Base-by-base conservation (phyloP, 2,329 filamentous ascomycete species). In the Raffaelea albimanens region DNA sequence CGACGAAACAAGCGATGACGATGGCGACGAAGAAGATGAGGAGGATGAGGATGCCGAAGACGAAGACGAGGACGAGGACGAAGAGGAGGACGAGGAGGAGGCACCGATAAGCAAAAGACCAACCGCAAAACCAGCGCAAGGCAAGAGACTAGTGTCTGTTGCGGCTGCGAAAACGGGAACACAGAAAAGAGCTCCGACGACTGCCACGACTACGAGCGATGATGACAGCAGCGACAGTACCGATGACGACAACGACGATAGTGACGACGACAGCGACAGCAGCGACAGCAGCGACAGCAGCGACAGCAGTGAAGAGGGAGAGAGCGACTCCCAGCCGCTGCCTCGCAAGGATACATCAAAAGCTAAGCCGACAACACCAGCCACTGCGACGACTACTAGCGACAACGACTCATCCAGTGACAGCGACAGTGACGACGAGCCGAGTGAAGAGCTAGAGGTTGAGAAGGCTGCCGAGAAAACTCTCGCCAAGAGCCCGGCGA, bases 251-350 rank as follows among this genome's bases (percentile, higher is more conserved):
- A 20, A 29, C 21, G 43, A 34, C 31, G 43, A 40, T 4, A 40
- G 34, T 25, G n/a, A 5, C 31, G 44, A 34, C 16, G 18, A 18
- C 16, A 20, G 18, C 43, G 31, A 40, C 20, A 23, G 38, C 40
- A 19, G 23, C 16, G 36, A 46, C 16, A 52, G 51, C 42, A 48
- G 48, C 1, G 48, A 50, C 21, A 48, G 50, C 44, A 48, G 13
- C 38, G 38, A 40, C n/a, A 20, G 38, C 18, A 19, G 21, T 29
- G 25, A 13, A 29, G 25, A 29, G 7, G 25, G 25, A 29, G 25
- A 29, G 7, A 13, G 25, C 25, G 25, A 7, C 25, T 7, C 7
- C 25, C 25, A 29, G 25, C 13, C n/a, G n/a, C n/a, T n/a, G n/a
- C n/a, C n/a, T n/a, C n/a, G n/a, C n/a, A n/a, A n/a, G n/a, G n/a